Percentiles rank a stretch among this genome's conserved stretches.
Evolutionary conservation across 148 eudicot genomes (phyloP).

Genomic region (Camellia lanceoleosa): DNA sequence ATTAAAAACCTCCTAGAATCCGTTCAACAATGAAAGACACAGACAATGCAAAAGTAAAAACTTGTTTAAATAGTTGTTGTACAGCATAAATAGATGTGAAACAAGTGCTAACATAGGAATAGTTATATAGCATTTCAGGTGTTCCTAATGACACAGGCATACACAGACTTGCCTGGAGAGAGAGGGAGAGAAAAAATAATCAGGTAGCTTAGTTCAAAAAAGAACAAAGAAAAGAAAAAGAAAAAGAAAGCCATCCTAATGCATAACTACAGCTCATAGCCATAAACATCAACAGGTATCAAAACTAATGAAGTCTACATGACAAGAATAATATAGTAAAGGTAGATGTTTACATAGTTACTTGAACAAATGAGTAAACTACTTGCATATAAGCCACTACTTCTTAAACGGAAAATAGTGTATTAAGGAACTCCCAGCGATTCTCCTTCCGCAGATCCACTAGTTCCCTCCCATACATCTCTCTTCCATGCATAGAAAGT

Average conservation of each 20-base stretch:
- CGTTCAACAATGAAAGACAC: background rate
- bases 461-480: conserved; percentile 95
- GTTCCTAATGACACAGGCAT: background rate
- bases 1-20: background rate
- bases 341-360: background rate
- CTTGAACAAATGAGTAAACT: conserved; percentile 12
- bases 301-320: background rate
- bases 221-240: background rate
- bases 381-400: conserved; percentile 99
- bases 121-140: background rate
- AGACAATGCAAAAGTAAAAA: background rate
- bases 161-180: background rate
- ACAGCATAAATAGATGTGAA: background rate
- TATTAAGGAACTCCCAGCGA: conserved; percentile 97
- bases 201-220: background rate
- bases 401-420: conserved; percentile 94
- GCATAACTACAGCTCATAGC: background rate
- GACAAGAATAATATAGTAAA: background rate
- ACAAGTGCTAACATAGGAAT: background rate
- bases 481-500: conserved; percentile 74
- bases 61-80: background rate
- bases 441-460: conserved; percentile 89
- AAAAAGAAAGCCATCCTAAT: background rate
- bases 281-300: background rate
- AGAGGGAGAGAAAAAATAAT: background rate